Conservation (phyloP, 2,329 filamentous ascomycete species). For the Zarea fungicola region DNA sequence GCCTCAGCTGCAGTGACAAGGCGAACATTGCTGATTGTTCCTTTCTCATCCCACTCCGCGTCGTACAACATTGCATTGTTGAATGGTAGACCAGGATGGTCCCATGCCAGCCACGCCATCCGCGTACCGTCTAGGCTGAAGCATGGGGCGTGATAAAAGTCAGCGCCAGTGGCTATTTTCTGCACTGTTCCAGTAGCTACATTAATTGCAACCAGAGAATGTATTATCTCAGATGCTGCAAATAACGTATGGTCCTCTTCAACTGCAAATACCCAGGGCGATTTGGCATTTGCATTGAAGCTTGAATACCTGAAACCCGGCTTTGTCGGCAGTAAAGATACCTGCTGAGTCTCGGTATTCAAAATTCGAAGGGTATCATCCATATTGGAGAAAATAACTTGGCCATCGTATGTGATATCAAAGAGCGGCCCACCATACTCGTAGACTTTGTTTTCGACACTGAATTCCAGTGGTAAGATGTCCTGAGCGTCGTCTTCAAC, state of each 20-base stretch:
- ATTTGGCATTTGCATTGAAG: conserved; percentile 36
- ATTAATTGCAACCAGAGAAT: conserved; percentile 28
- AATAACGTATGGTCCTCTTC: conserved; percentile 39
- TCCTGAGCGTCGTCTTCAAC: conserved; percentile 28
- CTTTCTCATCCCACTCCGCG: neutral
- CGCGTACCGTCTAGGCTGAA: conserved; percentile 37
- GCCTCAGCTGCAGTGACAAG: too few relatives aligned
- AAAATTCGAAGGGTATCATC: conserved; percentile 39
- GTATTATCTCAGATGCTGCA: conserved; percentile 21
- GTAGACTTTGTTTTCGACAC: conserved; percentile 41
- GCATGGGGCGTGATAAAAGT: conserved; percentile 43
- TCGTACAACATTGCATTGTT: conserved; percentile 18
- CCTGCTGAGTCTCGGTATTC: conserved; percentile 30
- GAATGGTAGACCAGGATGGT: too few relatives aligned
- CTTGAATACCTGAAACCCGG: conserved; percentile 39
- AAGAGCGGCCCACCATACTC: conserved; percentile 48
- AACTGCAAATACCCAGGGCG: conserved; percentile 42
- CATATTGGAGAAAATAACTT: conserved; percentile 42
- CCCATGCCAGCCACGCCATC: conserved; percentile 43
- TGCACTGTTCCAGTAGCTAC: conserved; percentile 31
- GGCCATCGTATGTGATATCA: conserved; percentile 31
- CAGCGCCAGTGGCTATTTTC: conserved; percentile 34
- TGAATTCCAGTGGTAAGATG: conserved; percentile 38
- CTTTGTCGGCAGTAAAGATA: conserved; percentile 27
- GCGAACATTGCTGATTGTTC: too few relatives aligned